Conservation (phyloP, 352 stramenopile genomes). For the Pythium phragmiticola region DNA sequence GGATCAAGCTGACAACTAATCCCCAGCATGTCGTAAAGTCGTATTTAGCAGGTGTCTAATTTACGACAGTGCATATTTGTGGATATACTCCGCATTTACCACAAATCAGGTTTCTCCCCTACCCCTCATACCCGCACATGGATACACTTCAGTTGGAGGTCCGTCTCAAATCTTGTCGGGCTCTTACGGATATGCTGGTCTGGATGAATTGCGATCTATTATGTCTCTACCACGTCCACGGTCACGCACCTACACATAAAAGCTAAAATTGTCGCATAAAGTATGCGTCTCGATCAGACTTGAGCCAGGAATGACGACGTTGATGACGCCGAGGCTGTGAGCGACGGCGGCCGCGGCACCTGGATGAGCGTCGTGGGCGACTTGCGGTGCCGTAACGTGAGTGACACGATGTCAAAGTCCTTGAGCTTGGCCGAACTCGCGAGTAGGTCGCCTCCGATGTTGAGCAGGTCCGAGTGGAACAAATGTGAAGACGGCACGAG, state of each 20-base stretch:
- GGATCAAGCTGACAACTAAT: no score
- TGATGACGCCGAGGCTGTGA: conserved; percentile 22
- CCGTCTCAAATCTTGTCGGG: background rate
- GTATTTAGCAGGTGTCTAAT: no score
- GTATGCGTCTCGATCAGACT: background rate
- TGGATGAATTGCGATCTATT: background rate
- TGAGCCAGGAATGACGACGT: conserved; percentile 4
- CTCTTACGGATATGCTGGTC: background rate
- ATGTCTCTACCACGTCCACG: background rate
- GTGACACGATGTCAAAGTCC: conserved; percentile 29
- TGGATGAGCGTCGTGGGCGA: conserved; percentile 16
- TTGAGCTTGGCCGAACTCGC: conserved; percentile 19
- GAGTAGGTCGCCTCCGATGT: conserved; percentile 24
- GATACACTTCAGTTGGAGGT: background rate
- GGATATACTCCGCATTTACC: background rate
- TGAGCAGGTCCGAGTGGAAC: conserved; percentile 26
- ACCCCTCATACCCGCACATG: background rate
- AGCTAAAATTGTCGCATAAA: background rate
- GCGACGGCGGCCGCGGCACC: conserved; percentile 19
- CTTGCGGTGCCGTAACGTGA: conserved; percentile 26
- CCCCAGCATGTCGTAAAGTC: no score
- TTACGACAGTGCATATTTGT: background rate
- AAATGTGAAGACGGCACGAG: conserved; percentile 18
- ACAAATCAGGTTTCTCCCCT: background rate
- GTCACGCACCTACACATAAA: background rate